phyloP scores from a whole-genome alignment of 139 green algal species.

The Coelastrella sp. region DNA sequence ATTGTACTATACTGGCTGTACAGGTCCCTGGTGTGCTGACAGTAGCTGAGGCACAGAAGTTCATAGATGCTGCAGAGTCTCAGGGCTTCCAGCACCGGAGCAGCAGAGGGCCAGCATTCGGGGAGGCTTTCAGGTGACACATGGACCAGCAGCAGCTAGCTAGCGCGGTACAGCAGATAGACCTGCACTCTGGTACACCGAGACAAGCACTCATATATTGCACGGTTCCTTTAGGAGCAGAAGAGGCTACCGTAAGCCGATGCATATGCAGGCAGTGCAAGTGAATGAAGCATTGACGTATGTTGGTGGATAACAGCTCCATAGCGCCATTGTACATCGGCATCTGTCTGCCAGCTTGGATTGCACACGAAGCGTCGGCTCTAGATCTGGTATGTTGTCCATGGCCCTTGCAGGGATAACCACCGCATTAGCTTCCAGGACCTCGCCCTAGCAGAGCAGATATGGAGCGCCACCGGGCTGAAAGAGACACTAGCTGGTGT shows the following conservation, averaged over 20 bases:
- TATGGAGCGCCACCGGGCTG: constrained; percentile 62
- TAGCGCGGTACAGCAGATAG: too few relatives aligned
- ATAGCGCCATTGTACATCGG: too few relatives aligned
- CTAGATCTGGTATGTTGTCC: not conserved
- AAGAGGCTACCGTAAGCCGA: too few relatives aligned
- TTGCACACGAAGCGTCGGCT: too few relatives aligned
- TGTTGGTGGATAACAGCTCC: too few relatives aligned
- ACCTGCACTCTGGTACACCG: too few relatives aligned
- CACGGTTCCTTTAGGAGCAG: too few relatives aligned
- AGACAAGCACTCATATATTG: too few relatives aligned
- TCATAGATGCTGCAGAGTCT: constrained; percentile 53
- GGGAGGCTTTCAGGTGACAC: constrained; percentile 60
- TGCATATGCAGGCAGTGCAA: too few relatives aligned
- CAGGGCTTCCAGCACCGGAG: constrained; percentile 66
- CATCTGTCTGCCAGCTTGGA: too few relatives aligned
- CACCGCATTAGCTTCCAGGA: constrained; percentile 59
- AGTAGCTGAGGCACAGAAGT: constrained; percentile 39
- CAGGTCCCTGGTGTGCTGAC: constrained; percentile 56
- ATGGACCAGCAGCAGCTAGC: not conserved
- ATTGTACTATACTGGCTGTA: not conserved
- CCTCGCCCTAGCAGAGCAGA: constrained; percentile 14
- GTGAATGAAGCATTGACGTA: not conserved
- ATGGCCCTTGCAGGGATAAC: constrained; percentile 63
- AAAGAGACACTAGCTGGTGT: constrained; percentile 30
- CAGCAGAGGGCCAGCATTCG: constrained; percentile 64